Base-by-base conservation (phyloP, 1,284 basidiomycete species). In the Trichosporon sp. region DNA sequence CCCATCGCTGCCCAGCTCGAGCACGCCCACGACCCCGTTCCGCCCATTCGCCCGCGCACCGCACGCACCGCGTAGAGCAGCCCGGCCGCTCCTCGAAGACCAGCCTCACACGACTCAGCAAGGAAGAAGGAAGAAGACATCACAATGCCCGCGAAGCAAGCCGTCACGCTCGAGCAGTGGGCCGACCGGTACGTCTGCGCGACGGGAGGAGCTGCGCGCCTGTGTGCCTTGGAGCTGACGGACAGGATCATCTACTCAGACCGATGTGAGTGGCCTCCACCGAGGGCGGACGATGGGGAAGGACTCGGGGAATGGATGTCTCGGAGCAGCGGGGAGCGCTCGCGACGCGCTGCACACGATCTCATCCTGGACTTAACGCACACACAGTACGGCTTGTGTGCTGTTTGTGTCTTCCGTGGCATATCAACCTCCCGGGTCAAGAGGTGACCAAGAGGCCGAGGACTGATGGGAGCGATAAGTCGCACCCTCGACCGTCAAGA, bases 221-320 rank as follows among this genome's bases (percentile, higher is more conserved):
- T 38, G 15, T 32, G 23, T 35, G 58, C 18, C 38, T 31, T n/a
- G 6, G 25, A 44, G 35, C 18, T 34, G 53, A 60, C 27, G 53
- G 25, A n/a, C 70, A 83, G 82, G 58, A 82, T 83, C 65, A 77
- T 82, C 42, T 83, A 82, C 66, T 82, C 82, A 35, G 82, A 83
- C 68, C 74, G 80, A 77, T 82, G 80, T 82, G 66, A 71, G 79
- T 72, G 3, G 8, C n/a, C 27, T 62, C 15, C 23, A 12, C 8
- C 31, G 15, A 8, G 53, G n/a, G n/a, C n/a, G 1, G 2, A 58
- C 53, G 56, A 12, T 3, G 31, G 62, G 62, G 21, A 15, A n/a
- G 62, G 15, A 15, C 2, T 11, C 13, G 23, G 23, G 23, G 7
- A n/a, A 32, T 8, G 29, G 15, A 5, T 42, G 38, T n/a, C 38